Conservation (phyloP, 306 rosid species). For the Glycyrrhiza uralensis region DNA sequence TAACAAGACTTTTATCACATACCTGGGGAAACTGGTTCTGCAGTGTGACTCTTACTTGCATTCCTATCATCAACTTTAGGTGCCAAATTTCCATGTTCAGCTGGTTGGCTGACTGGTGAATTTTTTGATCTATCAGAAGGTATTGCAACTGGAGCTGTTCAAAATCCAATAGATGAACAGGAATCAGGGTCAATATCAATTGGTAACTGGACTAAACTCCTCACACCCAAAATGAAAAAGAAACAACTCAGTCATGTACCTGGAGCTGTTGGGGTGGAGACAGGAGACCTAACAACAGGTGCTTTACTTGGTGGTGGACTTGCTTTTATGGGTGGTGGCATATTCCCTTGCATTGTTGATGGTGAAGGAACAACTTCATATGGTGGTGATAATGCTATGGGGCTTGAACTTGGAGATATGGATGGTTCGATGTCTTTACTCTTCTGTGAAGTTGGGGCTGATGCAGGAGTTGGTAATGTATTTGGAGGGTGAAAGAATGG, state of each 20-base stretch:
- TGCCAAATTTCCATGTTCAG: conserved; percentile 41
- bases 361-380: conserved; percentile 43
- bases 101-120: conserved; percentile 45
- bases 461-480: conserved; percentile 36
- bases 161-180: conserved; percentile 5
- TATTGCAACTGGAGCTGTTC: conserved; percentile 40
- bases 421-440: conserved; percentile 34
- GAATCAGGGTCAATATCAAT: conserved; percentile 11
- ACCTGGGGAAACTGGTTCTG: conserved; percentile 45
- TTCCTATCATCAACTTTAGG: conserved; percentile 31
- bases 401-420: conserved; percentile 44
- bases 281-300: conserved; percentile 28
- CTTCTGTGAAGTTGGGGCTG: conserved; percentile 40
- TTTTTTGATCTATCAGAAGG: conserved; percentile 26
- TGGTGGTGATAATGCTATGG: conserved; percentile 38
- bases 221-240: neutral
- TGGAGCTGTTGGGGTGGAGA: conserved; percentile 41
- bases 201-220: conserved; percentile 5
- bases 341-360: conserved; percentile 33
- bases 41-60: conserved; percentile 36
- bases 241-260: conserved; percentile 34
- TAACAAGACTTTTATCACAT: neutral
- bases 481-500: conserved; percentile 36
- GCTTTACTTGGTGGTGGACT: conserved; percentile 28
- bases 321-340: conserved; percentile 21